A percentile compares a stretch with the other conserved stretches of the same genome.
Evolutionary conservation across 495 filamentous ascomycete genomes (phyloP).

Genomic region (Aspergillus diversus): DNA sequence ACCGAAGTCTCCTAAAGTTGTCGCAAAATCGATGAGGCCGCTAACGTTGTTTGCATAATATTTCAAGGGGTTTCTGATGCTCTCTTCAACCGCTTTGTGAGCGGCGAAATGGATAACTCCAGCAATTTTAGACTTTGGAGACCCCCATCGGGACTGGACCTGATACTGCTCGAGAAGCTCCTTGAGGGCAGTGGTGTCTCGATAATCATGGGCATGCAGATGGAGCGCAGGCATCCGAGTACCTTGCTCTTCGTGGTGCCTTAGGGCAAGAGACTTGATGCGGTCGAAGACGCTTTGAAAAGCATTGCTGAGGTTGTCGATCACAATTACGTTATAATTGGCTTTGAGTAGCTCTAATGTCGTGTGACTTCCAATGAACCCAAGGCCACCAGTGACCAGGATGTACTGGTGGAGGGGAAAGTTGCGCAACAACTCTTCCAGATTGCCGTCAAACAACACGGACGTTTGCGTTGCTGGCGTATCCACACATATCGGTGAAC

Average conservation of each 20-base stretch:
- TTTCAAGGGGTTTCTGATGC: slow-evolving; percentile 55
- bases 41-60: slow-evolving; percentile 71
- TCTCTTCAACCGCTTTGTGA: slow-evolving; percentile 60
- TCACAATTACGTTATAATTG: slow-evolving; percentile 64
- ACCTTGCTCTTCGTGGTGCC: slow-evolving; percentile 50
- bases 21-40: slow-evolving; percentile 62
- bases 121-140: slow-evolving; percentile 54
- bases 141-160: slow-evolving; percentile 38
- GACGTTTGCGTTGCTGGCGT: slow-evolving; percentile 48
- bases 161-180: slow-evolving; percentile 46
- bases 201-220: slow-evolving; percentile 62
- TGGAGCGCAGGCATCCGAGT: slow-evolving; percentile 54
- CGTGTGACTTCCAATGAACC: slow-evolving; percentile 70
- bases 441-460: slow-evolving; percentile 44
- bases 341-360: slow-evolving; percentile 64
- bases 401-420: slow-evolving; percentile 48
- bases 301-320: slow-evolving; percentile 67
- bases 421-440: slow-evolving; percentile 41
- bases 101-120: slow-evolving; percentile 70
- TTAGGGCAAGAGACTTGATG: slow-evolving; percentile 51
- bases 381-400: slow-evolving; percentile 66
- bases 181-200: slow-evolving; percentile 48
- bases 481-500: slow-evolving; percentile 38
- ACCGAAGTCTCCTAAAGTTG: slow-evolving; percentile 56
- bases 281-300: slow-evolving; percentile 57